Base-by-base conservation (phyloP, 1,139 yeast genomes). In the Saccharomyces hybrid region DNA sequence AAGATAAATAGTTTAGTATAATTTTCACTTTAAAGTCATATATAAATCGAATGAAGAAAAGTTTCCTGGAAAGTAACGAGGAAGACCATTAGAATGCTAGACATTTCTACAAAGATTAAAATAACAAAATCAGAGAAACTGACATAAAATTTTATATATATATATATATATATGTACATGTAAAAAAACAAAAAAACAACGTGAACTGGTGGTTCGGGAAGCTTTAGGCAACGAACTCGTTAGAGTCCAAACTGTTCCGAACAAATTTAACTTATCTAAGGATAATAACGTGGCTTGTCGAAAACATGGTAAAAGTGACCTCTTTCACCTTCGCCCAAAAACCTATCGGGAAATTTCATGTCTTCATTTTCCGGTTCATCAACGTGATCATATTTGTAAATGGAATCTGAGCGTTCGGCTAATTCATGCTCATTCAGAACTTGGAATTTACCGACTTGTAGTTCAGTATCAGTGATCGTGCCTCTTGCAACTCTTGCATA, bases 281-380 rank as follows among this genome's bases (percentile, higher is more conserved):
- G 78, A 68, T 81, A 89, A 69, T 91, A 91, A 62, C 96, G 80
- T 12, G 82, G 82, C 69, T 87, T 95, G 62, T 89, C 93, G 71
- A 93, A 90, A 1, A 93, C 99, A 71, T 93, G 98, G 75, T 87
- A 93, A 60, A 82, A 77, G 71, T 93, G 99, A 1, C 93, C 98
- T 63, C 97, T 82, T 27, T 90, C 91, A 49, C 99, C 99, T 50
- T 87, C 90, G n/a, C 96, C 98, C 60, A 82, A 78, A 71, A 93
- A 89, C 63, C 80, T 71, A n/a, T 74, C 73, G 2, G 99, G 99
- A 82, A 90, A 89, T 63, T 88, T 78, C 65, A 84, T 76, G 49
- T 80, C 84, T 55, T 77, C 78, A 12, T 82, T 81, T 24, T 69
- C 69, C 19, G 57, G 55, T 67, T 86, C 93, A 24, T 72, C 73